A percentile compares a stretch with the other conserved stretches of the same genome.
These are phyloP conservation scores for Cenchrus purpureus DNA, from an alignment of 176 grass and related monocot genomes.

Conservation along the genomic window DNA sequence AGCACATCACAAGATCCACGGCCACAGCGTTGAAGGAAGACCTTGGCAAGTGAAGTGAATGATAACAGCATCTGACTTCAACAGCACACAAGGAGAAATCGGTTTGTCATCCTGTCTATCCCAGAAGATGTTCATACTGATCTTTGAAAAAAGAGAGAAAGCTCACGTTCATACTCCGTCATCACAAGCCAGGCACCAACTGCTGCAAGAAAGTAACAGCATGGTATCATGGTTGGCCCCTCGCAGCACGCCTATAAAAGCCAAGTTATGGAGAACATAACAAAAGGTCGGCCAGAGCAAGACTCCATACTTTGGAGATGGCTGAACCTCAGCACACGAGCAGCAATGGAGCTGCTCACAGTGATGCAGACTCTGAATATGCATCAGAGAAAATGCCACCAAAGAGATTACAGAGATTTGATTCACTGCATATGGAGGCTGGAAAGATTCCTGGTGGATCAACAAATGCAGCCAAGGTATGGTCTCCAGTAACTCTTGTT, in stretches of 20 bases:
- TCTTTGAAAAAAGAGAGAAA: constrained; percentile 13
- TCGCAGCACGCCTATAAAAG: constrained; percentile 41
- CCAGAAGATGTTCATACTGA: constrained; percentile 19
- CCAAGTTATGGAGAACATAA: constrained; percentile 17
- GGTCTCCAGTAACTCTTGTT: constrained; percentile 26
- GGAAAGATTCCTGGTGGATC: constrained; percentile 43
- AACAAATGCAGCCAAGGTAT: constrained; percentile 52
- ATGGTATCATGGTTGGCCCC: constrained; percentile 1
- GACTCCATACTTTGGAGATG: constrained; percentile 46
- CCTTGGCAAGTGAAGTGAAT: background rate
- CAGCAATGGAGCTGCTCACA: constrained; percentile 33
- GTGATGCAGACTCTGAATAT: constrained; percentile 17
- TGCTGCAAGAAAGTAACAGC: constrained; percentile 9
- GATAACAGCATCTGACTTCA: constrained; percentile 25
- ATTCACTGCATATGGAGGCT: constrained; percentile 69
- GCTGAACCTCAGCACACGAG: constrained; percentile 26
- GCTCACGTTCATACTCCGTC: background rate
- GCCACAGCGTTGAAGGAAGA: constrained; percentile 20
- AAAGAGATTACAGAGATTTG: constrained; percentile 50
- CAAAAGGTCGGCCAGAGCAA: constrained; percentile 8
- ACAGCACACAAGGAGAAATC: constrained; percentile 21
- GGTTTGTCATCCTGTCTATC: constrained; percentile 15
- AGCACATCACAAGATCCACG: constrained; percentile 38
- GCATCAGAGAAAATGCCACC: constrained; percentile 17
- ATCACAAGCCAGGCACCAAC: background rate